Percentiles rank a stretch among this genome's conserved stretches.
These are phyloP conservation scores for Pythium sukuiense DNA, from an alignment of 352 stramenopile genomes.

Conservation along the genomic window DNA sequence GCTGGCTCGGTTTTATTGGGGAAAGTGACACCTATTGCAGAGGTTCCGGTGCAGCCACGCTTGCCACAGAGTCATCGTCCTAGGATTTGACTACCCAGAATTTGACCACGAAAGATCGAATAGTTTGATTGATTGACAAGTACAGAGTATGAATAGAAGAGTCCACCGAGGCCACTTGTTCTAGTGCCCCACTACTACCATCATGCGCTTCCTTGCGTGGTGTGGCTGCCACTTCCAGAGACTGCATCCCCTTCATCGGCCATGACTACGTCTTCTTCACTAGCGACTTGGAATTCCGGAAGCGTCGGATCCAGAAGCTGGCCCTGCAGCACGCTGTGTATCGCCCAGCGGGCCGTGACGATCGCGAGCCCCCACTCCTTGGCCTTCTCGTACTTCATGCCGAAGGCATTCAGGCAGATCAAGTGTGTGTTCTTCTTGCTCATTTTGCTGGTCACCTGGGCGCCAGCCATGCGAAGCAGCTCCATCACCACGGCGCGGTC, in stretches of 20 bases:
- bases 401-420: conserved; percentile 48
- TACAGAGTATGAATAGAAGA: no score
- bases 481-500: conserved; percentile 64
- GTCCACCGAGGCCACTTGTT: no score
- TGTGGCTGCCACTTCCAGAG: conserved; percentile 10
- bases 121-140: no score
- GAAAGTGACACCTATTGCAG: background rate
- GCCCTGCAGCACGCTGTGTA: conserved; percentile 56
- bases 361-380: conserved; percentile 48
- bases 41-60: no score
- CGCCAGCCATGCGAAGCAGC: conserved; percentile 55
- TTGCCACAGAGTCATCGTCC: no score
- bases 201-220: background rate
- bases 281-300: conserved; percentile 28
- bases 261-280: conserved; percentile 16
- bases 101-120: no score
- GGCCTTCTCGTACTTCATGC: conserved; percentile 68
- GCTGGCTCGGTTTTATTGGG: conserved; percentile 14
- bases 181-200: background rate
- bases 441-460: conserved; percentile 48
- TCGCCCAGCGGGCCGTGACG: conserved; percentile 66
- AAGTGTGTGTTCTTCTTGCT: conserved; percentile 65
- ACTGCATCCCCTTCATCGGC: background rate
- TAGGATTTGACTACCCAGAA: no score
- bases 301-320: conserved; percentile 33